A percentile compares a stretch with the other conserved stretches of the same genome.
Evolutionary conservation across 2,329 filamentous ascomycete genomes (phyloP).

Genomic region (Paracoccidioides brasiliensis): DNA sequence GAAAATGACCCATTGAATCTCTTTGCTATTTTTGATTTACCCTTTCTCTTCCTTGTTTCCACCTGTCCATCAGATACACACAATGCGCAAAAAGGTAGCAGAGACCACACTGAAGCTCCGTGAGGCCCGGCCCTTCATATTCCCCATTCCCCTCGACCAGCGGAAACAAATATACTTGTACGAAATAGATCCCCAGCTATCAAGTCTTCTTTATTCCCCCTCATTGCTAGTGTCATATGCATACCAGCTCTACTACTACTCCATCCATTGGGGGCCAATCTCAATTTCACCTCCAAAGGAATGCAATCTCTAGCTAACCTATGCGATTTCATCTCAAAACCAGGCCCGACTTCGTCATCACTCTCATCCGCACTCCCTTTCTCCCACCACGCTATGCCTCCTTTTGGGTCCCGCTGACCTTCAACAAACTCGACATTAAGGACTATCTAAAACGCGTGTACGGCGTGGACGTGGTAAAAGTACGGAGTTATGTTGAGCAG

Average conservation of each 20-base stretch:
- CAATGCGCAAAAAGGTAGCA: slow-evolving; percentile 1
- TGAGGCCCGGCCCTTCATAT: neutral
- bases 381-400: slow-evolving; percentile 69
- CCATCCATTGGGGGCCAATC: neutral
- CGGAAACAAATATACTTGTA: slow-evolving; percentile 37
- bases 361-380: slow-evolving; percentile 59
- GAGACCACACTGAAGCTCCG: neutral
- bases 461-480: slow-evolving; percentile 54
- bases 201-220: neutral
- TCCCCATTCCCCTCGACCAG: slow-evolving; percentile 10
- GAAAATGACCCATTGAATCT: neutral
- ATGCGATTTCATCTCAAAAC: neutral
- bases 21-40: neutral
- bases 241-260: neutral
- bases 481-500: slow-evolving; percentile 71
- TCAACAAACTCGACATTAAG: slow-evolving; percentile 92
- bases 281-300: neutral
- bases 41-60: neutral
- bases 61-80: neutral
- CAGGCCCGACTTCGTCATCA: slow-evolving; percentile 71
- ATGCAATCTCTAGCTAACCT: neutral
- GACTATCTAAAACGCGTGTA: slow-evolving; percentile 90
- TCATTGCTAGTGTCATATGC: neutral
- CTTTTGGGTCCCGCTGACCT: slow-evolving; percentile 79
- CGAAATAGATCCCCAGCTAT: slow-evolving; percentile 6